Evolutionary conservation across 1,284 basidiomycete species (phyloP), one percentile per base, ranked within the genome.

Genomic region (Cystobasidium sp.): DNA sequence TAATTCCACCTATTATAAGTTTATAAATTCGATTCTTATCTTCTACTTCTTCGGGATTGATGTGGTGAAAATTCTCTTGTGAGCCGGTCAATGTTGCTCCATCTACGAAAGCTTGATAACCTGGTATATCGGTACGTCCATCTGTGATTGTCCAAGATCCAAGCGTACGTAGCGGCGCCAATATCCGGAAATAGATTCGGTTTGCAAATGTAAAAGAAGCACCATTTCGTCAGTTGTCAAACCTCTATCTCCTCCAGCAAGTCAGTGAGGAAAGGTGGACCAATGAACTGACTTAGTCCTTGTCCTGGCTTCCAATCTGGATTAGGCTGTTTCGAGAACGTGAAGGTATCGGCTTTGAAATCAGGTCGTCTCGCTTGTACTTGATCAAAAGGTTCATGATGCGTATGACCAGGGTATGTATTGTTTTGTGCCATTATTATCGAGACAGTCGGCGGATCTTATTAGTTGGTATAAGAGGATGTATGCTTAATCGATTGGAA

Each of bases 1-100:
- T 83, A 71, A 91, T 86, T 0, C 86, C 87, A 52, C 88, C 88
- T 39, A 88, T 90, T 83, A 91, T 83, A 76, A 92, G 80, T 67
- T 84, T 83, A 80, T 88, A 87, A 59, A 67, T 44, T 41, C 80
- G 85, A 49, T 74, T 88, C 88, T 77, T 78, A 12, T 84, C 83
- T 64, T 87, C 83, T 52, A 84, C 81, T 41, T 84, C 83, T 8
- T 85, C 81, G 0, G 88, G 83, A 76, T 89, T 85, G 66, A 66
- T 55, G 31, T 67, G 62, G 14, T 43, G 47, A 22, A 73, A 65
- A 47, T 65, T 58, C 12, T 39, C 46, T 61, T 65, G 72, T 3
- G 63, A 68, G 41, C 64, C 72, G 47, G 47, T 20, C 3, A 68
- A 44, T 3, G 65, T 74, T 20, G 64, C 64, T 16, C 68, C 68